Evolutionary conservation across 768 basidiomycete species (phyloP), one percentile per base, ranked within the genome.

Genomic region (Pulveroboletus ravenelii): DNA sequence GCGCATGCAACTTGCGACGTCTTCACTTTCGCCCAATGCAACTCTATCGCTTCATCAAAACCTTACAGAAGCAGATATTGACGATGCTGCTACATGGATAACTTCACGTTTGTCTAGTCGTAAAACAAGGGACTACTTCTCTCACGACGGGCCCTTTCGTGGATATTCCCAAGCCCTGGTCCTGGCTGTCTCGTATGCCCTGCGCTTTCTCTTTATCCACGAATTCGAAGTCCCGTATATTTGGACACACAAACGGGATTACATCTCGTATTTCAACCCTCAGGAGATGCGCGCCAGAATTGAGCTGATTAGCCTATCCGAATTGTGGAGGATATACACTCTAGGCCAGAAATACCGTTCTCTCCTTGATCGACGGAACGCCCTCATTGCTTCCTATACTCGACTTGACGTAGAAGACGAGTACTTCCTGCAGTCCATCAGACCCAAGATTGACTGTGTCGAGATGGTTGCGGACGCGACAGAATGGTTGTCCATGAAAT

Each of bases 151-250:
- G 20, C 70, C 74, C 45, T 78, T 78, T 53, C 71, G 77, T 37
- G 70, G 79, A 38, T 79, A 89, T 51, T 78, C 85, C 36, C 73
- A 78, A 30, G 78, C 83, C 9, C 74, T 96, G 51, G 83, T 92
- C 50, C 70, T 80, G 53, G 89, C 93, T 3, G 89, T 98, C 52
- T 82, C 85, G 2, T 80, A 77, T 56, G 82, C 86, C 41, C 76
- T 99, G 32, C 78, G 83, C 31, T 89, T 83, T 64, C 76, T 98
- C 48, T 94, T 98, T 68, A 70, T 91, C 44, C 82, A 92, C 38
- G 82, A 90, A 59, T 86, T 89, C 56, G 96, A 99, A 66, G 94
- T 97, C 7, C 93, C 96, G 0, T 94, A 93, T 70, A 84, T 98
- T 54, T 96, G 89, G 87, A 82, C 84, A 15, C 92, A 97, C 74